Base-by-base conservation (phyloP, 169 alveolate species). In the Cryptosporidium muris region DNA sequence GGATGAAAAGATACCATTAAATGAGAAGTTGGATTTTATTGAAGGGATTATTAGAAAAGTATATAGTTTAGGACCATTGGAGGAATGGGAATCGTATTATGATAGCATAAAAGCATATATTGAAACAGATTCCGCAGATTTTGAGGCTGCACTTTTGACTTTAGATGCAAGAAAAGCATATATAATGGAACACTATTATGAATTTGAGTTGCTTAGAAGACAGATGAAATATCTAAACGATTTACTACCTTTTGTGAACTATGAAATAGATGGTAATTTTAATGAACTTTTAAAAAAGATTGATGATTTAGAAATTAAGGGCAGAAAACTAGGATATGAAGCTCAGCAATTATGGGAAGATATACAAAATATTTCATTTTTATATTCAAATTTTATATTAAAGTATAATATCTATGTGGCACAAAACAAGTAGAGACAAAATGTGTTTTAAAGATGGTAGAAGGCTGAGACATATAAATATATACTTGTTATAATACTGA, bases 51-150 rank as follows among this genome's bases (percentile, higher is more conserved):
- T 74, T 48, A 74, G 60, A 58, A 74, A 74, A 40, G 47, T 74
- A 74, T 74, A 42, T 47, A 74, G 74, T 74, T 74, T 74, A 36
- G 74, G 85, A 7, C 85, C 85, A 43, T 14, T 74, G 38, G 85
- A 74, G 47, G 45, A 74, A 25, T 74, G 85, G 85, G 12, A 43
- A 42, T 60, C 66, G 11, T 58, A 14, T 60, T 74, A 74, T 34
- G 85, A 74, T 25, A 74, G 74, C 8, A 74, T 74, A 5, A 74
- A 47, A 16, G 85, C 85, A 2, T 74, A 74, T 74, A 43, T 74
- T 25, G 85, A 74, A 58, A 74, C 60, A 68, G 85, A 74, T 36
- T 74, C 85, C 11, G 85, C 68, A 37, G 85, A 74, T 60, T 74
- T 74, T 25, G 85, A 74, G 11, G 54, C 85, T 14, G 54, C 85